Base-by-base conservation (phyloP, 108 stramenopile species). In the Cyclotella sp. region DNA sequence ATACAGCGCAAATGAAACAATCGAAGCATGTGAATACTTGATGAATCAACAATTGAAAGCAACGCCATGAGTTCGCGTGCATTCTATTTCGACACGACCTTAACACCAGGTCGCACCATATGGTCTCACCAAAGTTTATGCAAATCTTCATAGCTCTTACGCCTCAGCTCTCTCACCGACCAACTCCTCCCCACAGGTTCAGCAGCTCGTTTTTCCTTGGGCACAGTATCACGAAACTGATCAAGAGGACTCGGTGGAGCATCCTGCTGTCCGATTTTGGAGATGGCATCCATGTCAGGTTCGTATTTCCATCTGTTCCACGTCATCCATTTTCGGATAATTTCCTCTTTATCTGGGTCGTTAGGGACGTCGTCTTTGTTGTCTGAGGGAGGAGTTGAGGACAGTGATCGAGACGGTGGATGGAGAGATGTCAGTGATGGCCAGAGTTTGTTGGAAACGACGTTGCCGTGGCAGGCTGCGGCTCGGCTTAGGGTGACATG, bases 131-230 rank as follows among this genome's bases (percentile, higher is more conserved):
- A 97, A 16, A 97, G 79, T 76, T 93, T 92, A 70, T 96, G 95
- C 58, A 95, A 82, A 86, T 97, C 97, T 13, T 96, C 89, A 78
- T 90, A 97, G 63, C 84, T 87, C 83, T 97, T 96, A 44, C 93
- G 89, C 21, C 95, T 89, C 62, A 96, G 75, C 76, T 96, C 95
- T 67, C 75, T 76, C 47, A 76, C 95, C 19, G 84, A 75, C 95
- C 95, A 95, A 21, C 83, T 75, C 59, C 95, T 76, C 18, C 95
- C 95, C 34, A 95, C 95, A 6, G 78, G 70, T 73, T 93, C 89
- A 16, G 68, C 68, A 51, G 63, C 62, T 5, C 94, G 86, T 42
- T 87, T 85, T 53, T 84, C 68, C 49, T 83, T 79, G 44, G 90
- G 71, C 10, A 91, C 87, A 9, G 84, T 44, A 79, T 95, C 94